phyloP scores from a whole-genome alignment of 176 grass and related monocot genomes.

The Lolium rigidum region DNA sequence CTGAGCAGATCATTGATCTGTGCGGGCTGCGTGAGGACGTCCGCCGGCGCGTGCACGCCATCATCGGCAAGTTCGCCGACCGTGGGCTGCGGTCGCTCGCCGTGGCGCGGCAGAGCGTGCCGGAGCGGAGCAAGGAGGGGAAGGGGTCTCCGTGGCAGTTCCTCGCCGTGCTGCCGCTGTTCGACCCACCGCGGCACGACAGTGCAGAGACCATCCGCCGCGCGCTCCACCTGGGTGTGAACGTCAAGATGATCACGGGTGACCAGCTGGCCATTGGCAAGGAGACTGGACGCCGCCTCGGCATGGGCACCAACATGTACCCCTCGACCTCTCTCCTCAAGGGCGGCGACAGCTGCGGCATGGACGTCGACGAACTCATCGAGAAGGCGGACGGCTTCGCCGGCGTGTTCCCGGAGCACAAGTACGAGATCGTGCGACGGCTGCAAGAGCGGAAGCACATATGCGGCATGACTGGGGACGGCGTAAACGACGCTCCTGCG shows the following conservation, averaged over 20 bases:
- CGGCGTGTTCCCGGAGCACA: slow-evolving; percentile 95
- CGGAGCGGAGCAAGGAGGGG: slow-evolving; percentile 65
- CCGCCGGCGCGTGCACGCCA: slow-evolving; percentile 46
- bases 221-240: slow-evolving; percentile 80
- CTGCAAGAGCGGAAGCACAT: slow-evolving; percentile 86
- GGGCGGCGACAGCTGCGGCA: slow-evolving; percentile 49
- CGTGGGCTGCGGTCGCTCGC: slow-evolving; percentile 69
- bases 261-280: slow-evolving; percentile 92
- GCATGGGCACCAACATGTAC: slow-evolving; percentile 96
- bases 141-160: slow-evolving; percentile 73
- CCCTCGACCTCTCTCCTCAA: slow-evolving; percentile 72
- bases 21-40: slow-evolving; percentile 60
- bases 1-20: slow-evolving; percentile 83
- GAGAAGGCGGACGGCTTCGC: slow-evolving; percentile 93
- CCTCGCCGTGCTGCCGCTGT: slow-evolving; percentile 74
- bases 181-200: slow-evolving; percentile 81
- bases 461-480: slow-evolving; percentile 87
- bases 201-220: slow-evolving; percentile 71
- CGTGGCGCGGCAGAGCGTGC: slow-evolving; percentile 63
- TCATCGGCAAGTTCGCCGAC: slow-evolving; percentile 67
- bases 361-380: slow-evolving; percentile 75
- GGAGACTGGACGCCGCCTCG: slow-evolving; percentile 74
- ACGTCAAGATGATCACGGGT: slow-evolving; percentile 96
- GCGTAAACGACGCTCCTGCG: slow-evolving; percentile 92
- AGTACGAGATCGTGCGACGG: slow-evolving; percentile 88